These are phyloP conservation scores for Epichloe scottii DNA, from an alignment of 2,329 filamentous ascomycete species.

Conservation along the genomic window DNA sequence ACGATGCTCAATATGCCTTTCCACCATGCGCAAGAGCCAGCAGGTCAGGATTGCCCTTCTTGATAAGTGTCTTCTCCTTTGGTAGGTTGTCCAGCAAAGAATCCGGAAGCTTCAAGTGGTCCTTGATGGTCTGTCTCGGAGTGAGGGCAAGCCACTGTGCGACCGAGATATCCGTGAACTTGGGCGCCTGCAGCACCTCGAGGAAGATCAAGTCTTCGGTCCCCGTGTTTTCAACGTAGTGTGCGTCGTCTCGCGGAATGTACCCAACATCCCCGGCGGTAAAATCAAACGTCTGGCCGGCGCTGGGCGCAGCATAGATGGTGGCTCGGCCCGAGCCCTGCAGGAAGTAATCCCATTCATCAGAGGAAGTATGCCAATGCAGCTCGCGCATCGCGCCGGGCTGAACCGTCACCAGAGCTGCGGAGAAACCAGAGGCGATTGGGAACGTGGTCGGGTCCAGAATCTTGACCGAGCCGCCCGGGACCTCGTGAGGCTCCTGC, in stretches of 20 bases:
- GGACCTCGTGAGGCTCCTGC: constrained; percentile 36
- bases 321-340: constrained; percentile 43
- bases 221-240: constrained; percentile 51
- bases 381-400: constrained; percentile 53
- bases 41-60: constrained; percentile 26
- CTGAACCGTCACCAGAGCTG: constrained; percentile 42
- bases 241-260: constrained; percentile 35
- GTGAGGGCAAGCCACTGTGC: constrained; percentile 47
- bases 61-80: constrained; percentile 29
- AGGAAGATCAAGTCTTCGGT: constrained; percentile 44
- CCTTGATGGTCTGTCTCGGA: constrained; percentile 43
- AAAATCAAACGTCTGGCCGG: constrained; percentile 45
- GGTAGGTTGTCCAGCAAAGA: constrained; percentile 24
- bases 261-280: constrained; percentile 47
- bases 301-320: constrained; percentile 37
- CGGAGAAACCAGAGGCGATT: constrained; percentile 39
- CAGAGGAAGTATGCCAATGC: constrained; percentile 48
- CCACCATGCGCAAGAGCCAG: constrained; percentile 14
- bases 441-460: constrained; percentile 46
- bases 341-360: constrained; percentile 51
- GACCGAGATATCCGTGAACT: constrained; percentile 41
- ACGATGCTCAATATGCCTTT: constrained; percentile 9
- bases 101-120: constrained; percentile 35
- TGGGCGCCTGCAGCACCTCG: constrained; percentile 42
- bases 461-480: constrained; percentile 47